A percentile compares a stretch with the other conserved stretches of the same genome.
phyloP scores from a whole-genome alignment of 1,139 yeast species.

The Taiozyma sp. region DNA sequence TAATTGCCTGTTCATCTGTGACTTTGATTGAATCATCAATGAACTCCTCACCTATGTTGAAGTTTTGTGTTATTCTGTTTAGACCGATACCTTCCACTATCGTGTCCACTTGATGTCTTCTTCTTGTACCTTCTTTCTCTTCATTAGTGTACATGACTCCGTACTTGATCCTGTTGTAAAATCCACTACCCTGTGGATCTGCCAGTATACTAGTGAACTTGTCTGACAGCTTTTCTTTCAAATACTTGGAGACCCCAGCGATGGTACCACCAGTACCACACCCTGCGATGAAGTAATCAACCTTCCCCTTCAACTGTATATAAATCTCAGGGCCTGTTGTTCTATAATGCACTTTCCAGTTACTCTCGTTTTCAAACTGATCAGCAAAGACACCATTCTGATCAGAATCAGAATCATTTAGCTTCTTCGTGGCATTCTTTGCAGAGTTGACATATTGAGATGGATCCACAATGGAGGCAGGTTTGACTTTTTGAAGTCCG shows the following conservation, averaged over 20 bases:
- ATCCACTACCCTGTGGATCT: slow-evolving; percentile 95
- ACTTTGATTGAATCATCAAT: slow-evolving; percentile 82
- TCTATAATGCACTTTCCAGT: slow-evolving; percentile 78
- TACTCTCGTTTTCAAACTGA: slow-evolving; percentile 89
- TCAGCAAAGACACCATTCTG: slow-evolving; percentile 79
- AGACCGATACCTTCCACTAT: slow-evolving; percentile 91
- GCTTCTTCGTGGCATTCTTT: slow-evolving; percentile 44
- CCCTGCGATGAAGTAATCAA: slow-evolving; percentile 78
- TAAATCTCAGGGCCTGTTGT: slow-evolving; percentile 92
- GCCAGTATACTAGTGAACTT: slow-evolving; percentile 54
- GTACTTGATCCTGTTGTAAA: slow-evolving; percentile 73
- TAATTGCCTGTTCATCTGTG: slow-evolving; percentile 69
- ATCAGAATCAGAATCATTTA: slow-evolving; percentile 37
- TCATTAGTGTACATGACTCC: slow-evolving; percentile 92
- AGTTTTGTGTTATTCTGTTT: slow-evolving; percentile 79
- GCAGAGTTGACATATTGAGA: slow-evolving; percentile 92
- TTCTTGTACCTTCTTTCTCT: slow-evolving; percentile 88
- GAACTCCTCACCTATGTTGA: slow-evolving; percentile 58
- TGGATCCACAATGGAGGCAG: slow-evolving; percentile 93
- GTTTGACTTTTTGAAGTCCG: slow-evolving; percentile 78
- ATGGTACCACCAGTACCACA: slow-evolving; percentile 80
- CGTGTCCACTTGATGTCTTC: slow-evolving; percentile 96
- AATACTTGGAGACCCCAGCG: slow-evolving; percentile 73
- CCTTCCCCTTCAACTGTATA: slow-evolving; percentile 52
- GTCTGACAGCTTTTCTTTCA: slow-evolving; percentile 45